Conservation (phyloP, 805 yeast genomes). For the Gaillardinia entomophila region DNA sequence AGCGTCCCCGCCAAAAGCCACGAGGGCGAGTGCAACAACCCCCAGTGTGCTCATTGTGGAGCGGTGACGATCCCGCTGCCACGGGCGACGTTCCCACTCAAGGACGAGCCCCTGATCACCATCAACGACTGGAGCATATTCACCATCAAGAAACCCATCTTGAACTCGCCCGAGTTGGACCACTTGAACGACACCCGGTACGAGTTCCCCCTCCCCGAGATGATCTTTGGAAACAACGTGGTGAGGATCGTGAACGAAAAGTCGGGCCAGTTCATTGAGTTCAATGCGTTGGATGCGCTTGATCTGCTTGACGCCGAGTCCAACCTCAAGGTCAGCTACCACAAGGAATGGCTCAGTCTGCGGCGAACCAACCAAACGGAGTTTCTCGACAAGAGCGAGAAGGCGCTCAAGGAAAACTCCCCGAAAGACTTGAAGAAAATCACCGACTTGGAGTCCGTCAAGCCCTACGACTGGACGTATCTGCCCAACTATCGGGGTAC, state of each 20-base stretch:
- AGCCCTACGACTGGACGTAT: constrained; percentile 97
- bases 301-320: constrained; percentile 31
- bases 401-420: constrained; percentile 18
- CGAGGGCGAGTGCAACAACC: constrained; percentile 30
- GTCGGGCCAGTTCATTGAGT: constrained; percentile 44
- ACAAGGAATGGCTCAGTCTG: constrained; percentile 68
- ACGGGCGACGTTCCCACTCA: constrained; percentile 54
- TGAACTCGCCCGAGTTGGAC: constrained; percentile 71
- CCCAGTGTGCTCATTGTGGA: constrained; percentile 61
- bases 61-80: constrained; percentile 76
- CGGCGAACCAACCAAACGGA: constrained; percentile 20
- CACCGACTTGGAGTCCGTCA: constrained; percentile 51
- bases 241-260: constrained; percentile 45
- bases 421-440: constrained; percentile 29
- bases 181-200: constrained; percentile 50
- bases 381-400: constrained; percentile 15
- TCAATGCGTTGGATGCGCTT: constrained; percentile 73
- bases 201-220: constrained; percentile 87
- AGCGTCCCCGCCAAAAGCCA: constrained; percentile 42
- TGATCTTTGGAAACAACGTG: constrained; percentile 87
- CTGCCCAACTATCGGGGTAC: constrained; percentile 75
- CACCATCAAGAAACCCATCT: constrained; percentile 70
- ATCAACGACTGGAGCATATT: constrained; percentile 72
- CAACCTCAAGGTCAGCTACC: constrained; percentile 65
- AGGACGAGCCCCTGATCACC: constrained; percentile 64